These are phyloP conservation scores for Cenchrus purpureus DNA, from an alignment of 176 grass and related monocot species.

Conservation along the genomic window DNA sequence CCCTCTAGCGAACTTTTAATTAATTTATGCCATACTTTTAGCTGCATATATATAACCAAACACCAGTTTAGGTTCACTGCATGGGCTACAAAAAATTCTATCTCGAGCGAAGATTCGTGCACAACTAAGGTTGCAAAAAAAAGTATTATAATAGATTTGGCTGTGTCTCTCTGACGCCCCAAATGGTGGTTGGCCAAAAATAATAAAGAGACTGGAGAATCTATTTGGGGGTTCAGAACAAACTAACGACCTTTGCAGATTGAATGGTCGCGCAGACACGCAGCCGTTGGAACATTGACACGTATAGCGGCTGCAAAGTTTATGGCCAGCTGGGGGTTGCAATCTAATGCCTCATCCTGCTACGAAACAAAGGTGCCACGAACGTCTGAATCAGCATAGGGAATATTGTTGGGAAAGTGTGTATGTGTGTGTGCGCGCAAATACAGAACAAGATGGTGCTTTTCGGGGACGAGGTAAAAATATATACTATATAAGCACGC, in stretches of 20 bases:
- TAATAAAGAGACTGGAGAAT: constrained; percentile 14
- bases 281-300: constrained; percentile 1
- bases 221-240: constrained; percentile 24
- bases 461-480: too few species aligned
- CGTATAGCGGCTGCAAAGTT: constrained; percentile 22
- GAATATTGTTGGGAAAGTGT: not conserved
- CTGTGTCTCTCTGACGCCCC: not conserved
- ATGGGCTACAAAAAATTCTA: not conserved
- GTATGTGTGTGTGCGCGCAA: too few species aligned
- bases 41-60: not conserved
- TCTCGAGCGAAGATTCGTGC: not conserved
- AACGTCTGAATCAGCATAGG: constrained; percentile 38
- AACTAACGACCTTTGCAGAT: constrained; percentile 28
- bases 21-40: not conserved
- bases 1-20: not conserved
- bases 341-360: constrained; percentile 21
- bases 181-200: constrained; percentile 15
- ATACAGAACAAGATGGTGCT: too few species aligned
- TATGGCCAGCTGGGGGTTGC: constrained; percentile 27
- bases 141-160: not conserved
- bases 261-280: not conserved
- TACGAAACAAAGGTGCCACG: constrained; percentile 39
- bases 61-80: not conserved
- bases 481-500: too few species aligned
- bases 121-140: not conserved